Evolutionary conservation across 1,284 basidiomycete genomes (phyloP).

Genomic region (Afroboletus lepidellus): DNA sequence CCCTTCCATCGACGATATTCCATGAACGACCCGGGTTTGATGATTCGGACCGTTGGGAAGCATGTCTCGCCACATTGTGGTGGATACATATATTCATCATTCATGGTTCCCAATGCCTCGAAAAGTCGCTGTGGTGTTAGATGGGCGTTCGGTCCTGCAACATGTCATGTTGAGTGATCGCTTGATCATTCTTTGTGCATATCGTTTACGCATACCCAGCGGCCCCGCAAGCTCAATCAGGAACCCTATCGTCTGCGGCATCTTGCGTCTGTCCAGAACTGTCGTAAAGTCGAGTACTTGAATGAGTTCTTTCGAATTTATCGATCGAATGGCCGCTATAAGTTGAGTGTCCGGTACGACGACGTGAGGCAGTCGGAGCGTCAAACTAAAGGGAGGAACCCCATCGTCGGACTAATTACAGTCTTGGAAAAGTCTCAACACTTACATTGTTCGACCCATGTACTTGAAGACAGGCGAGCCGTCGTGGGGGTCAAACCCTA

Average conservation of each 20-base stretch:
- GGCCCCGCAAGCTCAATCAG: conserved; percentile 10
- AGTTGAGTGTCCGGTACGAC: conserved; percentile 12
- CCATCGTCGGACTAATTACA: not conserved
- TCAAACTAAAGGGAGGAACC: not conserved
- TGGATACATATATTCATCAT: not conserved
- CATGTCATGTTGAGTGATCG: not conserved
- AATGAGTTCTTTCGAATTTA: conserved; percentile 7
- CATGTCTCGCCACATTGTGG: conserved; percentile 1
- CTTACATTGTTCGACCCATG: conserved; percentile 14
- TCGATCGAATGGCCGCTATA: not conserved
- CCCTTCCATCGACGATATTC: conserved; percentile 17
- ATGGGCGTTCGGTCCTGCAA: conserved; percentile 7
- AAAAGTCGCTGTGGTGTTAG: conserved; percentile 3
- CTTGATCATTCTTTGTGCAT: not conserved
- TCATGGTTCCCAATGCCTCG: conserved; percentile 7
- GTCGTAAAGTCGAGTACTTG: conserved; percentile 14
- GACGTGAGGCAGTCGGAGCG: conserved; percentile 5
- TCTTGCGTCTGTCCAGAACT: conserved; percentile 11
- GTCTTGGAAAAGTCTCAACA: not conserved
- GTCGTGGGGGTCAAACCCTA: conserved; percentile 17
- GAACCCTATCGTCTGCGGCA: conserved; percentile 12
- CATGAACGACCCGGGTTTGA: conserved; percentile 13
- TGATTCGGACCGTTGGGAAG: conserved; percentile 6
- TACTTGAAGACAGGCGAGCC: conserved; percentile 14
- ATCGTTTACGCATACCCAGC: not conserved